A percentile compares a stretch with the other conserved stretches of the same genome.
These are phyloP conservation scores for Carex littledalei DNA, from an alignment of 176 grass and related monocot genomes.

Conservation along the genomic window DNA sequence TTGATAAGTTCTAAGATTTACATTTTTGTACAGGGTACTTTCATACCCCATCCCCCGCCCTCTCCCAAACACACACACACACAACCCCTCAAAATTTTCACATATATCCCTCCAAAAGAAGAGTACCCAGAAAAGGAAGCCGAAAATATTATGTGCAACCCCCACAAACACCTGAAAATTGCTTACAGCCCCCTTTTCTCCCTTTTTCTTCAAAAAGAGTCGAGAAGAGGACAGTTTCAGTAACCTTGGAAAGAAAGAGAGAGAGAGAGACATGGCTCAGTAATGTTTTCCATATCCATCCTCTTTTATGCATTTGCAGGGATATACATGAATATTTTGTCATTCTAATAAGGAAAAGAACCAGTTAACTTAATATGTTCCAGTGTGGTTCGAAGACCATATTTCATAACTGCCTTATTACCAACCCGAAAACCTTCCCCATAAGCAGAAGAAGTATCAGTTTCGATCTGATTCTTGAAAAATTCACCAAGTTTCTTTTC, in stretches of 20 bases:
- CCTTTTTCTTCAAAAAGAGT: neutral
- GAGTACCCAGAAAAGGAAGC: neutral
- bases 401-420: conserved; percentile 27
- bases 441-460: conserved; percentile 43
- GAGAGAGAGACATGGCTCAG: neutral
- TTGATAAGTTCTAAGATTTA: neutral
- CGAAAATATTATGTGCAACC: neutral
- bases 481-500: conserved; percentile 77
- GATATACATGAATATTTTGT: neutral
- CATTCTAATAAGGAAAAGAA: conserved; percentile 49
- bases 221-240: neutral
- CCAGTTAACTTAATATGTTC: conserved; percentile 65
- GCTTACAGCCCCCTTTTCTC: neutral
- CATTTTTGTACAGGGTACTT: neutral
- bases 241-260: neutral
- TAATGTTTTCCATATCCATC: neutral
- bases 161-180: neutral
- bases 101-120: conserved; percentile 8
- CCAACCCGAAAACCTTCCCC: conserved; percentile 60
- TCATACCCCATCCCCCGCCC: neutral
- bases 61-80: too few relatives aligned
- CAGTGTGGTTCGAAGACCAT: conserved; percentile 59
- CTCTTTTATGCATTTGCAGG: neutral
- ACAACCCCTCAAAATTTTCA: neutral
- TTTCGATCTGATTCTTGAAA: conserved; percentile 77